Percentiles rank a stretch among this genome's conserved stretches.
Evolutionary conservation across 1,284 basidiomycete species (phyloP).

Genomic region (Malassezia brasiliensis): DNA sequence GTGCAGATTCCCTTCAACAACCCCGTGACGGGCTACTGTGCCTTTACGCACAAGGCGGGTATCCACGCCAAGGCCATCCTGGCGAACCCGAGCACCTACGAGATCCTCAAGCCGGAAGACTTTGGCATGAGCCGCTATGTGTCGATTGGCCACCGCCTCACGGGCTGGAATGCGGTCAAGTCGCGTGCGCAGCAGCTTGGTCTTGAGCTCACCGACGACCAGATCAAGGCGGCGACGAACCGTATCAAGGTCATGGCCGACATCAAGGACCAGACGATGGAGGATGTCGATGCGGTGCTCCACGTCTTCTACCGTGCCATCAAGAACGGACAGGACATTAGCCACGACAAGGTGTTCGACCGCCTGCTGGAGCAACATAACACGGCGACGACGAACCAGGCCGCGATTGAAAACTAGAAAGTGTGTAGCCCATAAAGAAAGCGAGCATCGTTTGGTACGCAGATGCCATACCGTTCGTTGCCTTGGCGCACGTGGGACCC

Average conservation of each 20-base stretch:
- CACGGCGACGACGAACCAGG: not conserved
- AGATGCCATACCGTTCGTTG: no score
- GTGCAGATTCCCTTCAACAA: constrained; percentile 97
- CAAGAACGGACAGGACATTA: constrained; percentile 24
- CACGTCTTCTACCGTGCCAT: constrained; percentile 56
- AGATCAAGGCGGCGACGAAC: constrained; percentile 86
- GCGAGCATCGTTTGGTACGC: no score
- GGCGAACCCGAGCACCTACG: constrained; percentile 95
- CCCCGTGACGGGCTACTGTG: constrained; percentile 79
- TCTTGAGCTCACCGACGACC: constrained; percentile 70
- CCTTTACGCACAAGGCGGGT: constrained; percentile 99
- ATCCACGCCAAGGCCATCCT: constrained; percentile 99
- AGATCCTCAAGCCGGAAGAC: constrained; percentile 59
- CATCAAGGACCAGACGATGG: constrained; percentile 95
- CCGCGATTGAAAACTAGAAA: not conserved
- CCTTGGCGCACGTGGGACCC: no score
- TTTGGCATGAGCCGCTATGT: constrained; percentile 97
- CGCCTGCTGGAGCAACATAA: constrained; percentile 19
- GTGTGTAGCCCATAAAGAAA: not conserved
- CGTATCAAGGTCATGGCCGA: constrained; percentile 99
- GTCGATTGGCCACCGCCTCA: constrained; percentile 92
- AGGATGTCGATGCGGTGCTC: constrained; percentile 93
- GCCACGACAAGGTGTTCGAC: constrained; percentile 17
- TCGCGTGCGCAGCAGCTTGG: constrained; percentile 94
- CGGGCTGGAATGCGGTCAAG: constrained; percentile 99